Evolutionary conservation across 805 yeast species (phyloP).

Genomic region (Danielia oregonensis): DNA sequence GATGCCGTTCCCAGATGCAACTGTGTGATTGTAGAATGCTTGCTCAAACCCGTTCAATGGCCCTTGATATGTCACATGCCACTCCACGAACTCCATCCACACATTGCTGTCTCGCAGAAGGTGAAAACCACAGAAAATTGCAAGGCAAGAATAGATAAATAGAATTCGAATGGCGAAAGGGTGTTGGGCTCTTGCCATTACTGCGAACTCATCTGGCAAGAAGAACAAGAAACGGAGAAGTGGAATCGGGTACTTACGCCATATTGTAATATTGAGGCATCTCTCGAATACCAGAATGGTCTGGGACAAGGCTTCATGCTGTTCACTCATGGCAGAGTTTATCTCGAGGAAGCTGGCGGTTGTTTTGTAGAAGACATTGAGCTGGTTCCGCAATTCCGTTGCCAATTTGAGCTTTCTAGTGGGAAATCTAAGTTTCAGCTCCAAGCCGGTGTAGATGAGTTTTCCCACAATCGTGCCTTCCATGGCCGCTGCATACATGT

Average conservation of each 20-base stretch:
- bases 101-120: conserved; percentile 20
- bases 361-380: conserved; percentile 3
- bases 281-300: conserved; percentile 12
- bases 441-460: background rate
- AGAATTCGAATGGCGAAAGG: conserved; percentile 25
- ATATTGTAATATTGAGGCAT: conserved; percentile 11
- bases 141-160: conserved; percentile 18
- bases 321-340: conserved; percentile 6
- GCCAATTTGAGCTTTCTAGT: background rate
- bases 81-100: conserved; percentile 25
- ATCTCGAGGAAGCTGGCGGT: conserved; percentile 7
- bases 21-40: conserved; percentile 6
- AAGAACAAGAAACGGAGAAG: conserved; percentile 25
- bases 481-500: conserved; percentile 3
- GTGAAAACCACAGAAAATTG: conserved; percentile 19
- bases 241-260: conserved; percentile 27
- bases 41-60: conserved; percentile 6
- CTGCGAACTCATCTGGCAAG: conserved; percentile 13
- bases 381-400: conserved; percentile 3
- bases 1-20: conserved; percentile 2
- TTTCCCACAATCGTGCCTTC: conserved; percentile 6
- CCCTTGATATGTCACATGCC: conserved; percentile 17
- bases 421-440: background rate
- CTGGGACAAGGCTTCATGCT: conserved; percentile 5
- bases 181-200: conserved; percentile 18